These are phyloP conservation scores for Rhodomyrtus tomentosa DNA, from an alignment of 345 rosid genomes.

Conservation along the genomic window DNA sequence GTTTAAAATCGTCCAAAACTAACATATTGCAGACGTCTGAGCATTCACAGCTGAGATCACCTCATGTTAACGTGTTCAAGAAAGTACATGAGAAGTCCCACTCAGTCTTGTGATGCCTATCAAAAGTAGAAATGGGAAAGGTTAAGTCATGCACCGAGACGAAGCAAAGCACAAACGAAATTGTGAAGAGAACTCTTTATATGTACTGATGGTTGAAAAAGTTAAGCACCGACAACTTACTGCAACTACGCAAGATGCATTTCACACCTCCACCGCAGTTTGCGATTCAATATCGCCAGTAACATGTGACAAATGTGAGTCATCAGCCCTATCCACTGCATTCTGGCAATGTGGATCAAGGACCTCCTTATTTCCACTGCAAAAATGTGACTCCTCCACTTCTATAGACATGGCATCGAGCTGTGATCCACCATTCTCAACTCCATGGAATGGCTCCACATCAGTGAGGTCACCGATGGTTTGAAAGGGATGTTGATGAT, in stretches of 20 bases:
- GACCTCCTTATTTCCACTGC: background rate
- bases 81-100: background rate
- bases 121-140: background rate
- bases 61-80: background rate
- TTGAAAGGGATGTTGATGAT: background rate
- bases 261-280: background rate
- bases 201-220: background rate
- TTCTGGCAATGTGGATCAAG: background rate
- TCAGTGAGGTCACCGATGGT: background rate
- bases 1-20: background rate
- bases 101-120: background rate
- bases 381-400: background rate
- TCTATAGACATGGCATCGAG: background rate
- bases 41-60: background rate
- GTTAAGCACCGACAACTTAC: background rate
- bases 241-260: background rate
- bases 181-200: background rate
- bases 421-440: slow-evolving; percentile 8
- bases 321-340: slow-evolving; percentile 1
- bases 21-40: background rate
- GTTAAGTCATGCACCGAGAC: background rate
- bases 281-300: slow-evolving; percentile 8
- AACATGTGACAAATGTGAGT: slow-evolving; percentile 13
- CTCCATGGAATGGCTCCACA: background rate
- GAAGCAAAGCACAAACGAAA: background rate